Evolutionary conservation across 768 basidiomycete genomes (phyloP).

Genomic region (Suillus alpinus): DNA sequence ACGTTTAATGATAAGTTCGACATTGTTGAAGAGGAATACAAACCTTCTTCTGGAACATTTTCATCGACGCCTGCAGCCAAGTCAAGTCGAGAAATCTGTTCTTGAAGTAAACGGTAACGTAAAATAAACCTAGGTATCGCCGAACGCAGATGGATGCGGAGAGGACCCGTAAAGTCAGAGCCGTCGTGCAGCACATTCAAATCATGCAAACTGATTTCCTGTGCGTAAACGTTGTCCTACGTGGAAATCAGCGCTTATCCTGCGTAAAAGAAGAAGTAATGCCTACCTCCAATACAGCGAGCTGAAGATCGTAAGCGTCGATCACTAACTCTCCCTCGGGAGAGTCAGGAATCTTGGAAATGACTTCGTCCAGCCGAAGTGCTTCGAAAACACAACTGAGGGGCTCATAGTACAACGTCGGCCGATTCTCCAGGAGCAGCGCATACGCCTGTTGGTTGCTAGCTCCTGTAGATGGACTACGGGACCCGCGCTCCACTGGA

Average conservation of each 20-base stretch:
- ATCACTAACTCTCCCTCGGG: slow-evolving; percentile 62
- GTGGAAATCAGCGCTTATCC: slow-evolving; percentile 6
- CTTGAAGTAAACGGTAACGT: slow-evolving; percentile 63
- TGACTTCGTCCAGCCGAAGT: slow-evolving; percentile 58
- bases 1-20: neutral
- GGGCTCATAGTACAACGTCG: slow-evolving; percentile 78
- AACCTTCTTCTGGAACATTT: slow-evolving; percentile 22
- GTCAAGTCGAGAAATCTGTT: slow-evolving; percentile 45
- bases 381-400: slow-evolving; percentile 68
- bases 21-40: neutral
- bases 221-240: slow-evolving; percentile 69
- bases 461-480: slow-evolving; percentile 20
- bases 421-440: slow-evolving; percentile 60
- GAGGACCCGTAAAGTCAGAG: slow-evolving; percentile 56
- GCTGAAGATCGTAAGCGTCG: slow-evolving; percentile 67
- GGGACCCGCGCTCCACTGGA: slow-evolving; percentile 22
- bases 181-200: slow-evolving; percentile 69
- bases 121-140: slow-evolving; percentile 59
- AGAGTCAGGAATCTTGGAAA: slow-evolving; percentile 45
- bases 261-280: neutral
- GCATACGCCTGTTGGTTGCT: slow-evolving; percentile 20
- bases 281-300: slow-evolving; percentile 63
- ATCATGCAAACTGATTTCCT: slow-evolving; percentile 70
- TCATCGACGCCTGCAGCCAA: slow-evolving; percentile 17
- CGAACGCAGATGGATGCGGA: slow-evolving; percentile 54